A percentile compares a stretch with the other conserved stretches of the same genome.
phyloP scores from a whole-genome alignment of 805 yeast genomes.

The Scheffersomyces amazonensis region DNA sequence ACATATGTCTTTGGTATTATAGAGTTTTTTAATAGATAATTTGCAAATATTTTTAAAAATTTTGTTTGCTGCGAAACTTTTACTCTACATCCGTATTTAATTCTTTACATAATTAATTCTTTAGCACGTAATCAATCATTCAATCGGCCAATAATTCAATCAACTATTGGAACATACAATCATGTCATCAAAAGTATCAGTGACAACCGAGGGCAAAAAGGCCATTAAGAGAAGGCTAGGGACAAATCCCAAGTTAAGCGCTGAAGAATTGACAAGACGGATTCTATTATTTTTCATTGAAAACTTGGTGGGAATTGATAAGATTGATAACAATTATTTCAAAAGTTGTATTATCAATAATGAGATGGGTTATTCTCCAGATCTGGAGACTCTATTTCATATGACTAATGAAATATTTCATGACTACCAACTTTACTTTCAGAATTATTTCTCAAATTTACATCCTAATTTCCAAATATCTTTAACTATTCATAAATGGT shows the following conservation, averaged over 20 bases:
- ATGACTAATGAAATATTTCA: constrained; percentile 17
- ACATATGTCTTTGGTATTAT: too few relatives aligned
- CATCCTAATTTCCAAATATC: constrained; percentile 10
- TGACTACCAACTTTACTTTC: constrained; percentile 17
- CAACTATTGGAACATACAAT: background rate
- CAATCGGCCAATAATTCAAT: too few relatives aligned
- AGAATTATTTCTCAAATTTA: constrained; percentile 9
- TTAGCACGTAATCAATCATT: too few relatives aligned
- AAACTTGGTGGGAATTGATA: constrained; percentile 18
- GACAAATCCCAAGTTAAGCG: constrained; percentile 3
- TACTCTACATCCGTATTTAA: too few relatives aligned
- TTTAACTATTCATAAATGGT: constrained; percentile 20
- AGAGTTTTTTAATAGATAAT: too few relatives aligned
- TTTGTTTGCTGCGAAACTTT: too few relatives aligned
- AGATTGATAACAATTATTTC: constrained; percentile 11
- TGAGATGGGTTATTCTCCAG: constrained; percentile 11
- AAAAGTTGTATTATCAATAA: constrained; percentile 10
- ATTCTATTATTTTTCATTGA: constrained; percentile 16
- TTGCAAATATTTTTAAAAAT: too few relatives aligned
- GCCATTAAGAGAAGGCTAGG: constrained; percentile 3
- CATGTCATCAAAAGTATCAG: background rate
- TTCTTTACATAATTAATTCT: too few relatives aligned
- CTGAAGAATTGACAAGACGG: constrained; percentile 5
- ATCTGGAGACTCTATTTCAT: constrained; percentile 12
- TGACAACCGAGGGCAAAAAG: constrained; percentile 2